These are phyloP conservation scores for Cryptococcus depauperatus DNA, from an alignment of 1,284 basidiomycete species.

Conservation along the genomic window DNA sequence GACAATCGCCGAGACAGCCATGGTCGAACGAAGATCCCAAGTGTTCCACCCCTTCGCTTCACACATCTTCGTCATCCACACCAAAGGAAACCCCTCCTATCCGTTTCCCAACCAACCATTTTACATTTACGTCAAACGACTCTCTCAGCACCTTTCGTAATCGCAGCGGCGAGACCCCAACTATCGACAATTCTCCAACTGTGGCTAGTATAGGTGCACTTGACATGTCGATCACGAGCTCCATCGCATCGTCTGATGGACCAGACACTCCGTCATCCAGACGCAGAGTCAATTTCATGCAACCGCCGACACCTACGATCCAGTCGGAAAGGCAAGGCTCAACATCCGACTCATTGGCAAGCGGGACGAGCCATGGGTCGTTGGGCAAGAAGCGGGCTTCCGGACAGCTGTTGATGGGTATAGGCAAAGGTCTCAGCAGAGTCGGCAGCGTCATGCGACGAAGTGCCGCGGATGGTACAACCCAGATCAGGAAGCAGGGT, in stretches of 20 bases:
- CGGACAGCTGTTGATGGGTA: constrained; percentile 9
- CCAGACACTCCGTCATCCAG: background rate
- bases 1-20: too few relatives aligned
- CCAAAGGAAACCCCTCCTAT: too few relatives aligned
- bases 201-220: too few relatives aligned
- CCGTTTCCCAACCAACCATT: too few relatives aligned
- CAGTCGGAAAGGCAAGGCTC: background rate
- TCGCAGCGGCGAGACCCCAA: too few relatives aligned
- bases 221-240: background rate
- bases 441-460: constrained; percentile 15
- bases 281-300: constrained; percentile 1
- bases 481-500: background rate
- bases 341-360: background rate
- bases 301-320: background rate
- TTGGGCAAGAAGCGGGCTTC: constrained; percentile 11
- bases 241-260: background rate
- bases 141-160: too few relatives aligned
- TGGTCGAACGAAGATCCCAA: too few relatives aligned
- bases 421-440: constrained; percentile 11
- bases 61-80: too few relatives aligned
- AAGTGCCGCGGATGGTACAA: constrained; percentile 2
- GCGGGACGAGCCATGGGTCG: background rate
- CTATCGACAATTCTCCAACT: too few relatives aligned
- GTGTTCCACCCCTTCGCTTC: too few relatives aligned
- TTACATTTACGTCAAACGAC: too few relatives aligned